These are phyloP conservation scores for Calonectria leucothoes DNA, from an alignment of 2,329 filamentous ascomycete species.

Conservation along the genomic window DNA sequence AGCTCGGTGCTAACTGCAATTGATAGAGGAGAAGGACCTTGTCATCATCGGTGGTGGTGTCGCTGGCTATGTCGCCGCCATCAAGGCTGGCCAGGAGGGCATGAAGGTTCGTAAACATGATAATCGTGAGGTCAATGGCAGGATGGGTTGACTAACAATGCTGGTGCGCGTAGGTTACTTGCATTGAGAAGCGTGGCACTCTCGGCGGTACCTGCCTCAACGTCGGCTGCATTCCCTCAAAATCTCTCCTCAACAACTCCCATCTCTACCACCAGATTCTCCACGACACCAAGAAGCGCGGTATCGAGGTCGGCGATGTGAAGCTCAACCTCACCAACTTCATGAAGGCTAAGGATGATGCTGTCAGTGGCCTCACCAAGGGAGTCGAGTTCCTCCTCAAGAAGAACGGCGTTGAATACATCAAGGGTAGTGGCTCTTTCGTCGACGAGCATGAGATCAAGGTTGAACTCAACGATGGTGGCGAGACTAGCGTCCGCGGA, in stretches of 20 bases:
- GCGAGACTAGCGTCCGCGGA: conserved; percentile 85
- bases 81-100: conserved; percentile 98
- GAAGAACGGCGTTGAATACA: conserved; percentile 98
- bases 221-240: conserved; percentile 98
- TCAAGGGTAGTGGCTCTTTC: conserved; percentile 93
- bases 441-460: conserved; percentile 91
- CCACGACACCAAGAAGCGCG: conserved; percentile 96
- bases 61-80: conserved; percentile 97
- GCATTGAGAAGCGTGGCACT: conserved; percentile 97
- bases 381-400: conserved; percentile 98
- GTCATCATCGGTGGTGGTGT: conserved; percentile 98
- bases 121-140: conserved; percentile 8
- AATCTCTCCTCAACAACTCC: conserved; percentile 99
- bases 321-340: conserved; percentile 94
- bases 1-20: conserved; percentile 32
- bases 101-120: conserved; percentile 75
- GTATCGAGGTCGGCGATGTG: conserved; percentile 97
- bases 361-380: conserved; percentile 90
- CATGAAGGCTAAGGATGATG: conserved; percentile 99
- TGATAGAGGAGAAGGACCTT: conserved; percentile 89
- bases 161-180: conserved; percentile 75
- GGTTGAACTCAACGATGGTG: conserved; percentile 90
- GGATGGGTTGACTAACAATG: conserved; percentile 32
- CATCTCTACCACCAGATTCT: conserved; percentile 97
- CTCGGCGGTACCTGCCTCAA: conserved; percentile 98